Percentiles rank a stretch among this genome's conserved stretches.
Evolutionary conservation across 352 stramenopile species (phyloP).

Genomic region (Pythium oligandrum): DNA sequence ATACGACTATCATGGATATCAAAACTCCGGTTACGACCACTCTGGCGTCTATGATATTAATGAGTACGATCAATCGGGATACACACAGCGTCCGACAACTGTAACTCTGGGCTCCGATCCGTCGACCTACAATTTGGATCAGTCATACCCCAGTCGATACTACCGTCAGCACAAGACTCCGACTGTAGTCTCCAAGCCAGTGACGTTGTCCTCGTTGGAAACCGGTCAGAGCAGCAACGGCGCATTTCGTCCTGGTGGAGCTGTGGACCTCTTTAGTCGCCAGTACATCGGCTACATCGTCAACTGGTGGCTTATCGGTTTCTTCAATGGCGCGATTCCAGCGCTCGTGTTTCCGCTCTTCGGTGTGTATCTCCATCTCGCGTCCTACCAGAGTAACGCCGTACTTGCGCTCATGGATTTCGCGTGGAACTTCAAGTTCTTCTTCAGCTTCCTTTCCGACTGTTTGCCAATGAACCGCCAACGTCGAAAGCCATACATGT

Average conservation of each 20-base stretch:
- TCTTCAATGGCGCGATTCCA: constrained; percentile 1
- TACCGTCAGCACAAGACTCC: too few species aligned
- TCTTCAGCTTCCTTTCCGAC: constrained; percentile 10
- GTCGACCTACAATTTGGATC: too few species aligned
- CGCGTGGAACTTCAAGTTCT: constrained; percentile 7
- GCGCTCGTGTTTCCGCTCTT: not conserved
- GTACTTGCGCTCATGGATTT: not conserved
- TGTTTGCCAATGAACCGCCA: constrained; percentile 5
- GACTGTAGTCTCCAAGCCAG: too few species aligned
- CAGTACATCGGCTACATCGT: constrained; percentile 1
- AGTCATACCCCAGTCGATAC: too few species aligned
- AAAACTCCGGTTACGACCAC: too few species aligned
- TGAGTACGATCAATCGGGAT: too few species aligned
- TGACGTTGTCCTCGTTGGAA: not conserved
- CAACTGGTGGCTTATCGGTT: constrained; percentile 5
- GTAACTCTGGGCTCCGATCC: too few species aligned
- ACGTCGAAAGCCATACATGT: constrained; percentile 15
- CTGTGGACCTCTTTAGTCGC: not conserved
- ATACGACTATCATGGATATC: too few species aligned
- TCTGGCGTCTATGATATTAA: too few species aligned
- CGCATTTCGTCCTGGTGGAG: constrained; percentile 3
- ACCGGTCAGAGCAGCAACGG: not conserved
- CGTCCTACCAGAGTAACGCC: not conserved
- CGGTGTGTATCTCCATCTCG: constrained; percentile 2
- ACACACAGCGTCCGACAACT: too few species aligned